Evolutionary conservation across 2,329 filamentous ascomycete species (phyloP), one percentile per base, ranked within the genome.

Genomic region (Aquanectria penicillioides): DNA sequence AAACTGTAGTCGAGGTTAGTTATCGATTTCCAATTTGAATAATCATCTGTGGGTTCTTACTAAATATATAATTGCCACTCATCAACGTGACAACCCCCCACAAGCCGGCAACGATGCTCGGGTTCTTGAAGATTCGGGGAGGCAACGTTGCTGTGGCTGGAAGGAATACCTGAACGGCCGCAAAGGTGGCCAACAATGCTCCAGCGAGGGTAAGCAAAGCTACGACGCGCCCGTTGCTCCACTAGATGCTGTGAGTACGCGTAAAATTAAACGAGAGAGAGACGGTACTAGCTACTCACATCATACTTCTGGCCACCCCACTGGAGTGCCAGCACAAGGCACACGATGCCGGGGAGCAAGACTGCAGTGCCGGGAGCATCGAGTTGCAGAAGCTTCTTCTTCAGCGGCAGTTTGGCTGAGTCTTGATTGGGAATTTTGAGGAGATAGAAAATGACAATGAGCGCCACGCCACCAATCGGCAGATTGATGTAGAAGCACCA

Each of bases 291-390:
- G n/a, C n/a, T n/a, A n/a, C 50, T 54, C 57, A 71, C 69, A n/a
- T 36, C 38, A 49, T 78, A 73, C 13, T 70, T 72, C 17, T 68
- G 66, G 6, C 76, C 78, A 48, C 77, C 78, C 80, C 80, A 84
- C 56, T 83, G 79, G 11, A 84, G 70, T 10, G 80, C 81, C 15
- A 84, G 67, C 1, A 83, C 63, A 6, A 83, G 71, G 54, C 79
- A 83, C 28, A 81, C 67, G 4, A 79, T 74, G 7, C 79, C 79
- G 0, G 86, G 85, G 56, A 89, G 81, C 61, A 85, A 77, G 6
- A 81, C 59, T 12, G 54, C 11, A 12, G 82, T 84, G 13, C 86
- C 86, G 2, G 85, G 67, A 0, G 81, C 79, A 58, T 87, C 84
- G 34, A 86, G 72, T 2, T 80, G 78, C 63, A 76, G 75, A 49